A percentile compares a stretch with the other conserved stretches of the same genome.
Conservation (phyloP, 2,329 filamentous ascomycete species). For the Bipolaris sorokiniana region DNA sequence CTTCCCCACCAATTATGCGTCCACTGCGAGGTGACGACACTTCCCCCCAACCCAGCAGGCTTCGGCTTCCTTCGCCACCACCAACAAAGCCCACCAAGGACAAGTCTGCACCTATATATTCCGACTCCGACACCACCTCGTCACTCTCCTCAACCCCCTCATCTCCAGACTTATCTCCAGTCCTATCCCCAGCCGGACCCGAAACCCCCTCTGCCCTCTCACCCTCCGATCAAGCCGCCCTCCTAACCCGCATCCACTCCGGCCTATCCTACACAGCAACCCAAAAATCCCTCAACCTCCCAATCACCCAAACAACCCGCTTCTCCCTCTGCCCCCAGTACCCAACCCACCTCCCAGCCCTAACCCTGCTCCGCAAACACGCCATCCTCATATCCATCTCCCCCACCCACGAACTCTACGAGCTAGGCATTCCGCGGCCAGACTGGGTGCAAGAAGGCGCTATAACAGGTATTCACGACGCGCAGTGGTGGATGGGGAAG, state of each 20-base stretch:
- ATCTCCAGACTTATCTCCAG: too few relatives aligned
- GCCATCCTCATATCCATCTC: constrained; percentile 3
- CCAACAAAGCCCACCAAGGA: too few relatives aligned
- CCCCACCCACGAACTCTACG: neutral
- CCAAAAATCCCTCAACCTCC: neutral
- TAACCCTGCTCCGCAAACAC: constrained; percentile 3
- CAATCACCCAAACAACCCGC: constrained; percentile 13
- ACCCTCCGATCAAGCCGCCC: neutral
- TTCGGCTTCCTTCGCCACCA: too few relatives aligned
- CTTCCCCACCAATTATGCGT: too few relatives aligned
- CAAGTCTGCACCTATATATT: too few relatives aligned
- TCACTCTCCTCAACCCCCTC: too few relatives aligned
- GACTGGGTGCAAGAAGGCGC: constrained; percentile 9
- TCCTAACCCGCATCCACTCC: constrained; percentile 10
- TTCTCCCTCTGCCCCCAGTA: constrained; percentile 6
- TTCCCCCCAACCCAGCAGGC: too few relatives aligned
- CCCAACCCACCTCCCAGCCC: neutral
- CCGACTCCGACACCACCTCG: too few relatives aligned
- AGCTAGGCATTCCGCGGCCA: constrained; percentile 11
- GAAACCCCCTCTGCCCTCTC: too few relatives aligned
- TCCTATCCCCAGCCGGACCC: too few relatives aligned
- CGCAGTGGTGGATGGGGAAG: constrained; percentile 25
- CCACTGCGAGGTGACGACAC: too few relatives aligned
- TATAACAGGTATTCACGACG: neutral
- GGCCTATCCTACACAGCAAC: constrained; percentile 8